Base-by-base conservation (phyloP, 148 eudicot genomes). In the Chenopodium suecicum region DNA sequence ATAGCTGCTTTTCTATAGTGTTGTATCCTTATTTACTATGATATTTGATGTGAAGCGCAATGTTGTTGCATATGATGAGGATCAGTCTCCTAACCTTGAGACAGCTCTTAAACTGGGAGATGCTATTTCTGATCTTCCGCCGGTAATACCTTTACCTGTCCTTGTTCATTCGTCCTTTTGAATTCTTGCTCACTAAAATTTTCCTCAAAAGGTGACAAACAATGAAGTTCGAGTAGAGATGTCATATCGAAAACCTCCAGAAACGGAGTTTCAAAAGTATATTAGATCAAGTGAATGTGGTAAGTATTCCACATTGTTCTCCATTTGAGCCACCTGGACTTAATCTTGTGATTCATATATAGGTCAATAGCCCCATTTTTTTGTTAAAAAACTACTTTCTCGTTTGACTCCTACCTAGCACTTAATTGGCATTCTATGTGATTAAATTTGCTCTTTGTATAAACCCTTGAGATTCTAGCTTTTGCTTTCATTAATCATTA, bases 51-150 rank as follows among this genome's bases (percentile, higher is more conserved):
- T 78, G 74, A 90, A 93, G 98, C 88, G 91, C 72, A 93, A 95
- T 78, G 83, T 92, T 82, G 98, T 95, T 68, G 98, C 96, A 78
- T 95, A 92, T 75, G 91, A 93, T 78, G 94, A 93, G 83, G 93
- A 89, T 78, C 93, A 93, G 86, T 85, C 82, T 73, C 94, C 89
- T 70, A 81, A 86, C 78, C 92, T 95, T 78, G 92, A 93, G 84
- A 82, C 87, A 58, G 94, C 93, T 81, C 78, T 88, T 19, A 73
- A 90, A 80, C 92, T 95, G 37, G 87, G 80, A 73, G 98, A 92
- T 84, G 94, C 99, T 58, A 87, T 95, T 50, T 93, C 98, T 75
- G 99, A 95, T 87, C 97, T 95, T 78, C 99, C 96, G 52, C 83
- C 92, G 78, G 98, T 94, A 87, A 73, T 87, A 37, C 76, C 67